Conservation (phyloP, 306 rosid species). For the Medicago ruthenica region DNA sequence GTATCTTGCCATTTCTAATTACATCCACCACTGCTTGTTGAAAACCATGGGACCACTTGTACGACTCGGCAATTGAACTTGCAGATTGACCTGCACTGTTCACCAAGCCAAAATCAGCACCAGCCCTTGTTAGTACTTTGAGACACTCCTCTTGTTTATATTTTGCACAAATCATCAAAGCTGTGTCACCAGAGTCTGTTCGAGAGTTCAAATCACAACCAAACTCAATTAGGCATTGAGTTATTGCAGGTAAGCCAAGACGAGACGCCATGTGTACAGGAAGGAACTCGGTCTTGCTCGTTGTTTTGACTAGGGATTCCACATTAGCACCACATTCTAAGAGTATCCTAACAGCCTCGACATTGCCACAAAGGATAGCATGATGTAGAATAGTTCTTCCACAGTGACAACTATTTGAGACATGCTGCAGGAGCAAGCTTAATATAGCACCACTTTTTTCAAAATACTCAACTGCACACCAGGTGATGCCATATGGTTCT, state of each 20-base stretch:
- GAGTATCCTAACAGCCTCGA: slow-evolving; percentile 66
- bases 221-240: slow-evolving; percentile 70
- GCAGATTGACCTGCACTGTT: slow-evolving; percentile 70
- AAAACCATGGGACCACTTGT: slow-evolving; percentile 73
- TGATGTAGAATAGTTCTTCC: slow-evolving; percentile 94
- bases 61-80: slow-evolving; percentile 66
- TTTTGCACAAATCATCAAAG: slow-evolving; percentile 76
- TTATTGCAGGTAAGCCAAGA: slow-evolving; percentile 61
- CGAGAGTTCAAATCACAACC: slow-evolving; percentile 78
- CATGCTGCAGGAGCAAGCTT: slow-evolving; percentile 65
- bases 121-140: slow-evolving; percentile 61
- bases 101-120: slow-evolving; percentile 84
- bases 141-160: slow-evolving; percentile 73
- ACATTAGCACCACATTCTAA: slow-evolving; percentile 65
- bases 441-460: slow-evolving; percentile 82
- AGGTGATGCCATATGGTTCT: slow-evolving; percentile 77
- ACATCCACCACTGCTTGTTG: slow-evolving; percentile 59
- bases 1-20: slow-evolving; percentile 60
- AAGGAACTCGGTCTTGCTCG: slow-evolving; percentile 60
- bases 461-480: slow-evolving; percentile 97
- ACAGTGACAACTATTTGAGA: slow-evolving; percentile 46
- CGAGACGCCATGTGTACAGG: slow-evolving; percentile 91
- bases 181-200: slow-evolving; percentile 78
- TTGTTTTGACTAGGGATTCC: slow-evolving; percentile 65
- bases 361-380: slow-evolving; percentile 81